These are phyloP conservation scores for Sphaerosporella brunnea DNA, from an alignment of 495 filamentous ascomycete species.

Conservation along the genomic window DNA sequence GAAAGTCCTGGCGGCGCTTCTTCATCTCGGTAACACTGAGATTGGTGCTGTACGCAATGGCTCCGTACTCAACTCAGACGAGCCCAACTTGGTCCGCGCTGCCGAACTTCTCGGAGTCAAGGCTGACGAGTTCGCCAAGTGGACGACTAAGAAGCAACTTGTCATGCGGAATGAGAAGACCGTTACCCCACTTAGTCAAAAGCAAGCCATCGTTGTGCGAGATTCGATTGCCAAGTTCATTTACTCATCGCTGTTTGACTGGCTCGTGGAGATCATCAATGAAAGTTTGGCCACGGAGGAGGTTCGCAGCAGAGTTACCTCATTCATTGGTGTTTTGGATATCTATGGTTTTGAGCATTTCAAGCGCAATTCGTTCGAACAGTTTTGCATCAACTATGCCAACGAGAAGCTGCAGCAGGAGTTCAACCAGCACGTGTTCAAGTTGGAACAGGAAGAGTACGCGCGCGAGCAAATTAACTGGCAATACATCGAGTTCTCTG, in stretches of 20 bases:
- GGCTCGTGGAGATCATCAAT: conserved; percentile 95
- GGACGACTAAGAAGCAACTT: conserved; percentile 98
- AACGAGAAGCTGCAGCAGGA: conserved; percentile 99
- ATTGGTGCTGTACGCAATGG: conserved; percentile 81
- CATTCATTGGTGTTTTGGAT: conserved; percentile 98
- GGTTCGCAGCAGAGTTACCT: conserved; percentile 58
- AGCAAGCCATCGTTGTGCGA: conserved; percentile 83
- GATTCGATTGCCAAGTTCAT: conserved; percentile 98
- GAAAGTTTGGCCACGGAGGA: conserved; percentile 72
- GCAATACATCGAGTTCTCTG: conserved; percentile 99
- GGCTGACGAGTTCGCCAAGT: conserved; percentile 76
- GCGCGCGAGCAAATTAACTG: conserved; percentile 92
- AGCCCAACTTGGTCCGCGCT: conserved; percentile 65
- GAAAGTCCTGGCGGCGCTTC: conserved; percentile 71
- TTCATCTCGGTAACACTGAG: conserved; percentile 92
- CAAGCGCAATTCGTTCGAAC: conserved; percentile 98
- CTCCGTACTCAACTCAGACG: conserved; percentile 59
- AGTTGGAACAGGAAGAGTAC: conserved; percentile 98
- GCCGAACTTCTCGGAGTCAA: conserved; percentile 80
- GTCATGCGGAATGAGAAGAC: conserved; percentile 96
- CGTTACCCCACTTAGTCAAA: conserved; percentile 83
- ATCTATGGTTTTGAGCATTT: conserved; percentile 99
- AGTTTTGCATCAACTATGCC: conserved; percentile 99
- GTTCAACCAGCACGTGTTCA: conserved; percentile 99
- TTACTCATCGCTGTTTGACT: conserved; percentile 96